Conservation (phyloP, 495 filamentous ascomycete genomes). For the Cercophora newfieldiana region DNA sequence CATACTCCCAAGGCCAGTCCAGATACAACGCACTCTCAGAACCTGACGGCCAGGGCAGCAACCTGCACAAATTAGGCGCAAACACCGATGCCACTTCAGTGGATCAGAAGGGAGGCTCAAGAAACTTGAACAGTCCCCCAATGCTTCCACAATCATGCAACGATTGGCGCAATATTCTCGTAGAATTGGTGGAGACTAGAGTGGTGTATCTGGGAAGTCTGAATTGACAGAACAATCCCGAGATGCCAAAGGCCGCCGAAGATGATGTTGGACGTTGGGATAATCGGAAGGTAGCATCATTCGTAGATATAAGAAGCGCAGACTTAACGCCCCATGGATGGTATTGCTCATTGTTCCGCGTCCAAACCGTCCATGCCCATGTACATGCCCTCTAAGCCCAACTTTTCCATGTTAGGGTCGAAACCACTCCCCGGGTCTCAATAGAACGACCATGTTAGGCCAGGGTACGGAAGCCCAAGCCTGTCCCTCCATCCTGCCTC, state of each 20-base stretch:
- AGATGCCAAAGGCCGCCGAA: neutral
- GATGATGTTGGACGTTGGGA: slow-evolving; percentile 4
- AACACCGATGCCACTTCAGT: too few species aligned
- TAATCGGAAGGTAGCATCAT: slow-evolving; percentile 29
- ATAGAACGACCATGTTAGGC: slow-evolving; percentile 33
- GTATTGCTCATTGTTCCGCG: slow-evolving; percentile 39
- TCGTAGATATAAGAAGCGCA: slow-evolving; percentile 35
- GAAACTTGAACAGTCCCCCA: too few species aligned
- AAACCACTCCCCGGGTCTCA: slow-evolving; percentile 30
- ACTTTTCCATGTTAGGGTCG: slow-evolving; percentile 34
- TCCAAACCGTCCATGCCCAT: slow-evolving; percentile 40
- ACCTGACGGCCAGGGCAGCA: too few species aligned
- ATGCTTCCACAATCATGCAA: too few species aligned
- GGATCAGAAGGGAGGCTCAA: too few species aligned
- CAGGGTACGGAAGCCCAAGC: slow-evolving; percentile 33
- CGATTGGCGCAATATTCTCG: neutral
- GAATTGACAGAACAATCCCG: neutral
- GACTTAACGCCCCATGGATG: slow-evolving; percentile 42
- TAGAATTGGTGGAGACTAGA: slow-evolving; percentile 8
- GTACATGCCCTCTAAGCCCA: slow-evolving; percentile 37
- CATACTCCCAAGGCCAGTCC: too few species aligned
- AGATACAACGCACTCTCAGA: too few species aligned
- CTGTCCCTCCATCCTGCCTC: slow-evolving; percentile 28
- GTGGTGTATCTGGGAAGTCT: neutral
- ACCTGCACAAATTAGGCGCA: too few species aligned